Base-by-base conservation (phyloP, 1,284 basidiomycete species). In the Athelia psychrophila region DNA sequence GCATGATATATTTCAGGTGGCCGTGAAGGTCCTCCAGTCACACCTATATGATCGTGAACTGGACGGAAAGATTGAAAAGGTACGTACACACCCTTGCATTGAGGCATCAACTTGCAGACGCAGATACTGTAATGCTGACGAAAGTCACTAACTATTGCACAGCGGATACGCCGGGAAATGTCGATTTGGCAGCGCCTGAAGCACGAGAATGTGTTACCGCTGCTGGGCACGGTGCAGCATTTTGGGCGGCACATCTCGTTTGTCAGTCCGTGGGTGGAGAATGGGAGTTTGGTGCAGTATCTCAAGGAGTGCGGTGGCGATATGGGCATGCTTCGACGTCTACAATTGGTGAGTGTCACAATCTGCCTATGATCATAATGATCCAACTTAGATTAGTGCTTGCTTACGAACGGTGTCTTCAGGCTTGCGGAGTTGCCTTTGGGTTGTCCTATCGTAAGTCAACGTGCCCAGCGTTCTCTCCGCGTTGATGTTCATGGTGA, bases 211-310 rank as follows among this genome's bases (percentile, higher is more conserved):
- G 52, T 67, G 18, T 46, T 67, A 12, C 59, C 58, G 1, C 46
- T 65, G 10, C 49, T 57, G 20, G 64, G 64, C 1, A 57, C 56
- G 13, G 59, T 57, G 12, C 54, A 42, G 24, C 55, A 59, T 47
- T 63, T 63, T 51, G 64, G 63, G 0, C 49, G 54, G 2, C 59
- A 59, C 22, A 47, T 56, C 23, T 59, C 65, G 4, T 59, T 66
- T 58, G 64, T 67, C 8, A 63, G 61, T 46, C 65, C 63, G 1
- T 67, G 65, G 65, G 55, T 61, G 44, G 54, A 55, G 10, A 57
- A 60, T 27, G 64, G 65, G 1, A 62, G 57, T 27, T 49, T 65
- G 16, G 51, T 55, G 25, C 51, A 52, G 1, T 64, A 62, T 47
- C 44, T 67, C 9, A 47, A 51, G n/a, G 45, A 50, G 12, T 30